These are phyloP conservation scores for Trichocladium antarcticum DNA, from an alignment of 495 filamentous ascomycete species.

Conservation along the genomic window DNA sequence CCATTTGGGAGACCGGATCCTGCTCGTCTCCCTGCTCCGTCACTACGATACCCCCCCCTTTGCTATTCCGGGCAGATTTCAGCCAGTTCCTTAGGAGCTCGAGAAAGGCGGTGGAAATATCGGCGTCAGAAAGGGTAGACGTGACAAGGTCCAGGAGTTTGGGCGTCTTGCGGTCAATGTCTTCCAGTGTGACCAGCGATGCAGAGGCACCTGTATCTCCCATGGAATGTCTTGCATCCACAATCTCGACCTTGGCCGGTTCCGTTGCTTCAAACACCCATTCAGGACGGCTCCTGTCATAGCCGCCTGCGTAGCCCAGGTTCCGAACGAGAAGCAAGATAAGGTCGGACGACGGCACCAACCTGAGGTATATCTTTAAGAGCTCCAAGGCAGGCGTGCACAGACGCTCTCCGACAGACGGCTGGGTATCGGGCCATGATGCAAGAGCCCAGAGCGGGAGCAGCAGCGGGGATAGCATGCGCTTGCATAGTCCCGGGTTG, in stretches of 20 bases:
- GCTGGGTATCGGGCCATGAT: conserved; percentile 35
- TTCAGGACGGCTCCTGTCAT: conserved; percentile 16
- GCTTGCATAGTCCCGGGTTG: conserved; percentile 60
- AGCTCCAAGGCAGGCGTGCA: conserved; percentile 32
- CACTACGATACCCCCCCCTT: conserved; percentile 9
- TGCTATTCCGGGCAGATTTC: conserved; percentile 18
- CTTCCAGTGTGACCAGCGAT: conserved; percentile 6
- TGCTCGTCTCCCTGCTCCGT: conserved; percentile 28
- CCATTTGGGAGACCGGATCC: conserved; percentile 38
- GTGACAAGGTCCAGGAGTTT: conserved; percentile 46
- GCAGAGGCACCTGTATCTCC: background rate
- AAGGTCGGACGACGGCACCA: conserved; percentile 35
- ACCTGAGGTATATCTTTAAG: conserved; percentile 35
- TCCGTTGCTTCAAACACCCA: conserved; percentile 29
- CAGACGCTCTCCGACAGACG: conserved; percentile 23
- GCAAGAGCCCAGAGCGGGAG: conserved; percentile 60
- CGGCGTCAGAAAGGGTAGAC: conserved; percentile 42
- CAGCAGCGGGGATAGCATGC: conserved; percentile 52
- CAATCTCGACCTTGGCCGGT: conserved; percentile 24
- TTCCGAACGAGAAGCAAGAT: conserved; percentile 33
- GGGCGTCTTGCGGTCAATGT: conserved; percentile 41
- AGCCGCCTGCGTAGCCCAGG: conserved; percentile 32
- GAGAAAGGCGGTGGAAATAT: conserved; percentile 52
- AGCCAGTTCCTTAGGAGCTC: conserved; percentile 55
- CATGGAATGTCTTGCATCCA: conserved; percentile 8